phyloP scores from a whole-genome alignment of 2,329 filamentous ascomycete genomes.

The Fusarium palustre region DNA sequence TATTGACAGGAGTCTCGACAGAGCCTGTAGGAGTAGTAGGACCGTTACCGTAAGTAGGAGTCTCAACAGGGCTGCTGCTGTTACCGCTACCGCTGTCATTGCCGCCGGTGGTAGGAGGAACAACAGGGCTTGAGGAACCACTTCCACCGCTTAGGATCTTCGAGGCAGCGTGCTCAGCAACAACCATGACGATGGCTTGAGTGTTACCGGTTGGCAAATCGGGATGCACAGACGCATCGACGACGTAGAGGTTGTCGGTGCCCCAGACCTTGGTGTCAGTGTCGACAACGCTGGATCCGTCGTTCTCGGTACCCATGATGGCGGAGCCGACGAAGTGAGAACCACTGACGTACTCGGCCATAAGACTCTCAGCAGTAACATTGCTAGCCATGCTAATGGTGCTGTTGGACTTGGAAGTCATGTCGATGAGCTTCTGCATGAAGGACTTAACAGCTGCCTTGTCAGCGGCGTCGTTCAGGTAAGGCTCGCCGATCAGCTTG shows the following conservation, averaged over 20 bases:
- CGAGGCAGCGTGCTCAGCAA: slow-evolving; percentile 68
- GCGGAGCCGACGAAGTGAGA: slow-evolving; percentile 69
- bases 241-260: slow-evolving; percentile 75
- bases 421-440: slow-evolving; percentile 72
- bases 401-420: slow-evolving; percentile 69
- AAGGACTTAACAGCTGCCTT: slow-evolving; percentile 60
- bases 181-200: slow-evolving; percentile 72
- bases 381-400: slow-evolving; percentile 63
- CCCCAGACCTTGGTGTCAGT: slow-evolving; percentile 73
- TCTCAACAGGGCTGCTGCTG: neutral
- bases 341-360: slow-evolving; percentile 63
- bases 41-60: neutral
- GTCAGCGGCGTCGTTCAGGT: slow-evolving; percentile 50
- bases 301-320: slow-evolving; percentile 68
- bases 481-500: slow-evolving; percentile 55
- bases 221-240: slow-evolving; percentile 76
- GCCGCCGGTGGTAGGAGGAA: slow-evolving; percentile 7
- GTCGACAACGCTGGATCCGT: slow-evolving; percentile 71
- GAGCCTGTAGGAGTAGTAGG: neutral
- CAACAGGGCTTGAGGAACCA: slow-evolving; percentile 2
- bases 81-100: neutral
- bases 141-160: slow-evolving; percentile 36
- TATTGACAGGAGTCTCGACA: neutral
- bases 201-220: slow-evolving; percentile 77
- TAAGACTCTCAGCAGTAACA: slow-evolving; percentile 63